phyloP scores from a whole-genome alignment of 306 rosid species.

The Erythrophleum fordii region DNA sequence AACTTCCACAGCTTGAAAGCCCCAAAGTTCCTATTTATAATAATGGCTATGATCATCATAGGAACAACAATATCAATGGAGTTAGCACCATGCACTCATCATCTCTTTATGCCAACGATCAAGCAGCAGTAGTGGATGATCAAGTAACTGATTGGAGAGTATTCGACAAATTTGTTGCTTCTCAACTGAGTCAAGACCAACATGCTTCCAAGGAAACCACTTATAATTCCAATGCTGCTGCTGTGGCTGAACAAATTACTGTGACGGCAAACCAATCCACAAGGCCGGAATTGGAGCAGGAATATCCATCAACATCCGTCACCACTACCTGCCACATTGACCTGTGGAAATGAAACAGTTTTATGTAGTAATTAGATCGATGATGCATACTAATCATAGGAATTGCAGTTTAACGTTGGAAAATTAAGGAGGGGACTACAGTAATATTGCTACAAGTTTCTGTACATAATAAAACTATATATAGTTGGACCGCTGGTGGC shows the following conservation, averaged over 20 bases:
- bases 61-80: neutral
- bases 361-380: slow-evolving; percentile 7
- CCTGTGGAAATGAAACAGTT: slow-evolving; percentile 68
- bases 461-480: slow-evolving; percentile 58
- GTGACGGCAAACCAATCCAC: slow-evolving; percentile 50
- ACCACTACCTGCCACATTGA: slow-evolving; percentile 70
- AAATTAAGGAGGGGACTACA: slow-evolving; percentile 17
- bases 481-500: slow-evolving; percentile 23
- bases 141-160: slow-evolving; percentile 79
- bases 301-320: slow-evolving; percentile 60
- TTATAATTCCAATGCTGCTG: slow-evolving; percentile 42
- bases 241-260: slow-evolving; percentile 45
- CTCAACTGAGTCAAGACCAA: slow-evolving; percentile 70
- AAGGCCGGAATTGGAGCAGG: slow-evolving; percentile 53
- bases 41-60: neutral
- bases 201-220: slow-evolving; percentile 50
- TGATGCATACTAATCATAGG: slow-evolving; percentile 58
- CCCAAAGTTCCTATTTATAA: slow-evolving; percentile 45
- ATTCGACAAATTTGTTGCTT: slow-evolving; percentile 80
- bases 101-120: slow-evolving; percentile 37
- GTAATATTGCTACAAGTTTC: slow-evolving; percentile 39
- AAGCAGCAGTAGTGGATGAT: slow-evolving; percentile 25
- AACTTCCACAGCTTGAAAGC: slow-evolving; percentile 85
- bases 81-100: slow-evolving; percentile 39
- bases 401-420: slow-evolving; percentile 36